Evolutionary conservation across 1,139 yeast genomes (phyloP), one percentile per base, ranked within the genome.

Genomic region (Yamadazyma siamensis): DNA sequence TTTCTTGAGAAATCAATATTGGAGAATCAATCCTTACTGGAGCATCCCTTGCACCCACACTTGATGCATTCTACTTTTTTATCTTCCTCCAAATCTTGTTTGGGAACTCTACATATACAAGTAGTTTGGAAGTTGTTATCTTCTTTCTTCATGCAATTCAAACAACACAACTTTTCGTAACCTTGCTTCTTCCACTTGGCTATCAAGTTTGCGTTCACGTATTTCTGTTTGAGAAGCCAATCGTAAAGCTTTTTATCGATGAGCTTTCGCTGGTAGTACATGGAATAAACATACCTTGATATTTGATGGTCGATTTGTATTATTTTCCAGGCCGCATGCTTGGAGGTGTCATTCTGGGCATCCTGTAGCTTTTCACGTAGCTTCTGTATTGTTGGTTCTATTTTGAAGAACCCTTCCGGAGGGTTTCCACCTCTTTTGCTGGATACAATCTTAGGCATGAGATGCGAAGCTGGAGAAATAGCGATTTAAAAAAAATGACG

Each of bases 161-260:
- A 56, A 51, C 97, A 88, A 49, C 97, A 88, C 33, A 88, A 60
- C 37, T 81, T 75, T 51, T 88, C 96, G 55, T 88, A 88, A 6
- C 96, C 96, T 49, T 77, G 80, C 50, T 85, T 87, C 55, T 80
- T 80, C 96, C 96, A 88, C 54, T 88, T 88, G 21, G 95, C 94
- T 23, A 88, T 85, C 36, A 88, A 61, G 26, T 76, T 71, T 5
- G 66, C 75, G 50, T 88, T 91, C 2, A 75, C 84, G 44, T 77
- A 76, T 34, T 77, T 73, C 47, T 84, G 80, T 40, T 74, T 71
- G 32, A 86, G 48, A 15, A 88, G 61, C 86, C 91, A 88, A 27
- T 79, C 78, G 52, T 86, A 88, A n/a, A 88, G 62, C 25, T 80
- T 80, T 27, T 65, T 59, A 3, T 81, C 70, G 21, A 88, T 83